phyloP scores from a whole-genome alignment of 2,329 filamentous ascomycete genomes.

The Macrophomina pseudophaseolina region DNA sequence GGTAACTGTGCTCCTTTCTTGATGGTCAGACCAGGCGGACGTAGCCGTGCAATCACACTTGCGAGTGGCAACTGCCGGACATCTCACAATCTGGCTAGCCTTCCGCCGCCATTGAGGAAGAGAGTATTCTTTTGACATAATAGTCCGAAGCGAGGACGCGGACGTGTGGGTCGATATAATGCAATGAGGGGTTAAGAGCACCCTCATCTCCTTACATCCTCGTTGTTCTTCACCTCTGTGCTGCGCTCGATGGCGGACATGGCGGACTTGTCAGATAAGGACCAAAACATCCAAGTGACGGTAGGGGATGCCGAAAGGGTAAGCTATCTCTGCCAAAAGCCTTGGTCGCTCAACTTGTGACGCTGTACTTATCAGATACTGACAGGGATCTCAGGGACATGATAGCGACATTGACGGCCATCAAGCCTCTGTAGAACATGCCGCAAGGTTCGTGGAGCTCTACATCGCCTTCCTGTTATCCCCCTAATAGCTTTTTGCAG shows the following conservation, averaged over 20 bases:
- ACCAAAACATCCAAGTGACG: not conserved
- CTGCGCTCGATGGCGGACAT: not conserved
- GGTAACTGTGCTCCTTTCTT: not conserved
- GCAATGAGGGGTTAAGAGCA: no score
- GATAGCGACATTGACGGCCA: not conserved
- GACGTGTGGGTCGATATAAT: not conserved
- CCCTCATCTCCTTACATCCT: no score
- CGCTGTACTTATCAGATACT: not conserved
- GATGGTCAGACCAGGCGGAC: not conserved
- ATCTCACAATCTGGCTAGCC: not conserved
- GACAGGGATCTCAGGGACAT: not conserved
- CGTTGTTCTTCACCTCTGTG: no score
- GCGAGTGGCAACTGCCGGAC: not conserved
- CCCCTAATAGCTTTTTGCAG: not conserved
- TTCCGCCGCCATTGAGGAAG: not conserved
- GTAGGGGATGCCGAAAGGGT: not conserved
- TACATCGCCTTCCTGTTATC: not conserved
- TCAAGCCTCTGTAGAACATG: not conserved
- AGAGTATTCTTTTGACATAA: not conserved
- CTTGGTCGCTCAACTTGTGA: not conserved
- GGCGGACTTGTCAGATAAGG: conserved; percentile 1
- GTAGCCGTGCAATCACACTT: not conserved
- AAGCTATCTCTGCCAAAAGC: not conserved
- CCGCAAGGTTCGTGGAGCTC: not conserved
- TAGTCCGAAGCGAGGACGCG: not conserved